phyloP scores from a whole-genome alignment of 148 eudicot genomes.

The Dianthus caryophyllus region DNA sequence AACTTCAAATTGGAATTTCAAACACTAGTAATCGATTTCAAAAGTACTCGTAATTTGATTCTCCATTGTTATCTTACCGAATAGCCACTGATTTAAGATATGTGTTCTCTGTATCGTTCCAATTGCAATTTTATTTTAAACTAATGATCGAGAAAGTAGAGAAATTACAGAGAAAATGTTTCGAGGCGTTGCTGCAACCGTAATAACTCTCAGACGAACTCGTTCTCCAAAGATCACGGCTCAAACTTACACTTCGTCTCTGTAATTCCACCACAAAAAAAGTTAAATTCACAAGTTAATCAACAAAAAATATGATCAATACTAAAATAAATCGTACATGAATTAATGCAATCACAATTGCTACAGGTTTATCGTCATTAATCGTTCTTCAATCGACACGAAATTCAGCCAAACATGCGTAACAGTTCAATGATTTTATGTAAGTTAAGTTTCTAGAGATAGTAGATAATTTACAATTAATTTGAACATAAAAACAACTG shows the following conservation, averaged over 20 bases:
- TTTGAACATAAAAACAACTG: too few relatives aligned
- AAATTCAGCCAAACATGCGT: slow-evolving; percentile 5
- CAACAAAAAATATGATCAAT: not conserved
- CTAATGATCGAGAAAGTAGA: not conserved
- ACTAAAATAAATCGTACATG: not conserved
- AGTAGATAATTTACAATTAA: too few relatives aligned
- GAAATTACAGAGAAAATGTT: slow-evolving; percentile 41
- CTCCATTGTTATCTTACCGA: too few relatives aligned
- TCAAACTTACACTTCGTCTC: slow-evolving; percentile 21
- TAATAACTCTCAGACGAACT: slow-evolving; percentile 45
- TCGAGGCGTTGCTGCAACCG: slow-evolving; percentile 69
- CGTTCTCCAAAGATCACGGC: slow-evolving; percentile 56
- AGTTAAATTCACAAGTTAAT: slow-evolving; percentile 3
- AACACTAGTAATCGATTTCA: too few relatives aligned
- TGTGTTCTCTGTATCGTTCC: not conserved
- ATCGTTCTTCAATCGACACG: slow-evolving; percentile 25
- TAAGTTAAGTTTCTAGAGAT: too few relatives aligned
- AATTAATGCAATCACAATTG: not conserved
- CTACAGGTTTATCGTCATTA: not conserved
- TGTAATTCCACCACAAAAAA: not conserved
- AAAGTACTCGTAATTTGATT: too few relatives aligned
- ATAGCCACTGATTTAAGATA: too few relatives aligned
- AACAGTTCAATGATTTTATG: not conserved
- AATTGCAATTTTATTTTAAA: not conserved
- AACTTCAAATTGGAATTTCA: too few relatives aligned